Conservation (phyloP, 2,329 filamentous ascomycete genomes). For the Tympanopsis confertula region DNA sequence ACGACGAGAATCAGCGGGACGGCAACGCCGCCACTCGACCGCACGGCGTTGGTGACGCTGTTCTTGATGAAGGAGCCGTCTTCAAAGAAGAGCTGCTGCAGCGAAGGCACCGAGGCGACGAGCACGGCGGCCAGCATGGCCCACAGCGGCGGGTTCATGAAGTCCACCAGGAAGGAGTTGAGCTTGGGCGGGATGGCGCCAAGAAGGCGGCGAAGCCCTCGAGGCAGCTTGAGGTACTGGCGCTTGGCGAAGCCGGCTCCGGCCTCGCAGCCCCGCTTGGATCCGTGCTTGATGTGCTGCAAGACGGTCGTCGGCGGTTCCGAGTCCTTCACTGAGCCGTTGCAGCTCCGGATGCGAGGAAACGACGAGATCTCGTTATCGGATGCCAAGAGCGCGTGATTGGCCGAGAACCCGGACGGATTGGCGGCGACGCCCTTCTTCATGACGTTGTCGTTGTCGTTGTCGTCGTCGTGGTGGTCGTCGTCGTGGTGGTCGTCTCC, state of each 20-base stretch:
- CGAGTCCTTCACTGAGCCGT: constrained; percentile 21
- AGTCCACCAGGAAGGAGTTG: constrained; percentile 65
- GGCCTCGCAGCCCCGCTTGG: background rate
- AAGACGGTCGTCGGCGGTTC: background rate
- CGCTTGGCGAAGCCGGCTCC: too few species aligned
- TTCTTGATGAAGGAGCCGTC: constrained; percentile 85
- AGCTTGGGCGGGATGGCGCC: constrained; percentile 32
- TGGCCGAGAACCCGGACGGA: background rate
- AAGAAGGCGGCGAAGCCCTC: constrained; percentile 7
- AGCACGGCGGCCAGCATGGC: constrained; percentile 88
- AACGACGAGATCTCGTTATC: constrained; percentile 51
- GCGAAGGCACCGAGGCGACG: constrained; percentile 72
- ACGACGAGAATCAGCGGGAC: constrained; percentile 93
- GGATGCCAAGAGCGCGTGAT: constrained; percentile 15
- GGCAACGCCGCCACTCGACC: constrained; percentile 77
- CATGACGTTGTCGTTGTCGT: constrained; percentile 30
- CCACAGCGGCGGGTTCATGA: constrained; percentile 98
- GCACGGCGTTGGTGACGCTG: constrained; percentile 78
- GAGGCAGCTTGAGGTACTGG: constrained; percentile 33
- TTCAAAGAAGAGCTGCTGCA: constrained; percentile 79
- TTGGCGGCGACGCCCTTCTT: constrained; percentile 18
- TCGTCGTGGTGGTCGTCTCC: constrained; percentile 29
- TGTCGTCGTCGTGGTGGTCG: constrained; percentile 8
- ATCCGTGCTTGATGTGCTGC: background rate
- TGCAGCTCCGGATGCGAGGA: constrained; percentile 35